Base-by-base conservation (phyloP, 2,329 filamentous ascomycete genomes). In the Cladophialophora psammophila region DNA sequence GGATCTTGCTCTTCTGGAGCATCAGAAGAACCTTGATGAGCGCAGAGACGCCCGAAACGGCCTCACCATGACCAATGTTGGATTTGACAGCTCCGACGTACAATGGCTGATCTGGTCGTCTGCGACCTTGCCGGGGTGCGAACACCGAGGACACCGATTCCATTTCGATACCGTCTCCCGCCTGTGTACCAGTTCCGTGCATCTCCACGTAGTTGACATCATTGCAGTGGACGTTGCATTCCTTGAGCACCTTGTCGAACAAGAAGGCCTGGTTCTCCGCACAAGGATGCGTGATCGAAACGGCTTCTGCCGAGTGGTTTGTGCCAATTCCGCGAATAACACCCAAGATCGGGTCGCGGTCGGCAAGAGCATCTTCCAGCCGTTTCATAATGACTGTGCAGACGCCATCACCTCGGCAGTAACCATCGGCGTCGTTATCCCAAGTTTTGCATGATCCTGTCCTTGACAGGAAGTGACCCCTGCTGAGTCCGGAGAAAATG, bases 361-460 rank as follows among this genome's bases (percentile, higher is more conserved):
- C 91, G 0, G 87, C 86, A 60, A 91, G 77, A 0, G 92, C 92
- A 77, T 94, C 92, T 62, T 92, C 89, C 1, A 94, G 86, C 38
- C 92, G 85, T 83, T 96, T 96, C 56, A 95, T 81, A 26, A 95
- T 84, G 57, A 95, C 84, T 0, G 90, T 89, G 1, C 88, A 91
- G 68, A 90, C 90, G 18, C 87, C 89, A 72, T 95, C 92, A 62
- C 88, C 91, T 75, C 92, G 88, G 79, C 91, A 94, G 79, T 95
- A 94, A 1, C 92, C 92, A 78, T 94, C 91, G 2, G 92, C 92
- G 42, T 85, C 87, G 70, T 92, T 89, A 77, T 94, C 91, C 75
- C 92, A 95, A 0, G 91, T 92, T 74, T 92, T 91, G 78, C 91
- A 94, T 69, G 88, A 86, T 7, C 91, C 90, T 60, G 87, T 91